Percentiles rank a stretch among this genome's conserved stretches.
phyloP scores from a whole-genome alignment of 768 basidiomycete genomes.

The Xanthoconium stramineum region DNA sequence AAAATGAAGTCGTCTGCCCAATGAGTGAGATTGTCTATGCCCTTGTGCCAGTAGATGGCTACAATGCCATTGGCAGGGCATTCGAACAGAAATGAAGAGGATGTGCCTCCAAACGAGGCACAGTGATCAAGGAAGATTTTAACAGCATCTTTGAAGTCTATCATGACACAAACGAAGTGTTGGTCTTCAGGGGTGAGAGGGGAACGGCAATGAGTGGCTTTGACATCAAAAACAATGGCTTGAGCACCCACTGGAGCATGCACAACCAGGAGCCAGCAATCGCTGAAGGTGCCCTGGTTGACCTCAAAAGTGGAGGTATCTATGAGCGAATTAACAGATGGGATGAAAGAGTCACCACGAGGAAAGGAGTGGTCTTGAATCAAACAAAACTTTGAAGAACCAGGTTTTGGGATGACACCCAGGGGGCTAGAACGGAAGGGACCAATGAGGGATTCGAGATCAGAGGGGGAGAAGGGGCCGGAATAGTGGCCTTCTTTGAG shows the following conservation, averaged over 20 bases:
- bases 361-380: conserved; percentile 30
- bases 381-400: conserved; percentile 23
- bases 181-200: background rate
- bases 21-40: background rate
- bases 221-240: background rate
- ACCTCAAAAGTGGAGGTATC: background rate
- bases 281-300: background rate
- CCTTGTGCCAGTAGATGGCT: background rate
- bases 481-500: background rate
- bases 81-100: background rate
- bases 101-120: background rate
- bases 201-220: background rate
- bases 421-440: conserved; percentile 41
- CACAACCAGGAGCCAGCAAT: background rate
- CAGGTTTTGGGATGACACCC: conserved; percentile 36
- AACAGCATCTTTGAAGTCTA: background rate
- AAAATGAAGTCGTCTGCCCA: background rate
- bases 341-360: background rate
- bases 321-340: background rate
- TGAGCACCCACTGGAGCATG: background rate
- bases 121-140: background rate
- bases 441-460: conserved; percentile 34
- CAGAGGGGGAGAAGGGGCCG: background rate
- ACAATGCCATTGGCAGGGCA: background rate
- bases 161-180: background rate